Evolutionary conservation across 495 filamentous ascomycete species (phyloP).

Genomic region (Aspergillus homomorphus): DNA sequence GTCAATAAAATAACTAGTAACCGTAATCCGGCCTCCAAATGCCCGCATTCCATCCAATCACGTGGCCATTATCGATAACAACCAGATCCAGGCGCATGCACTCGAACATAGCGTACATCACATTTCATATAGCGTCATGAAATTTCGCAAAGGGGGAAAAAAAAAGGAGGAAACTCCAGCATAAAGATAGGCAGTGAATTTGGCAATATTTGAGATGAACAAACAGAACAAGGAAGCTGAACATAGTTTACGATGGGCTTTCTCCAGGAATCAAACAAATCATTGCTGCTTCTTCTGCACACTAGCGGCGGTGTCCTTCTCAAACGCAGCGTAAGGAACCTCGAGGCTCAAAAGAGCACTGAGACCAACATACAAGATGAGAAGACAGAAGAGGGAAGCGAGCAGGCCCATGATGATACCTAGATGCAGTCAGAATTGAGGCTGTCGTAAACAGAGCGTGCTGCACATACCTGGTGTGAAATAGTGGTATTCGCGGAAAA

Average conservation of each 20-base stretch:
- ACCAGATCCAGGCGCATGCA: neutral
- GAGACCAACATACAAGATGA: constrained; percentile 75
- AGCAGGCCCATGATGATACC: constrained; percentile 82
- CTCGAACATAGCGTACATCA: neutral
- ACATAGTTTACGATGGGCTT: neutral
- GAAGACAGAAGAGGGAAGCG: constrained; percentile 62
- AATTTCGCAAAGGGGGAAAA: neutral
- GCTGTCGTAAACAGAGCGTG: neutral
- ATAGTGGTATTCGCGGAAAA: constrained; percentile 92
- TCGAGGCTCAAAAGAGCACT: constrained; percentile 73
- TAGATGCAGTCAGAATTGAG: constrained; percentile 28
- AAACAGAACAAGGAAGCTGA: neutral
- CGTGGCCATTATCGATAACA: neutral
- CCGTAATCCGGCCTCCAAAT: neutral
- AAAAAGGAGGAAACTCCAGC: neutral
- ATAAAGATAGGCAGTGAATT: neutral
- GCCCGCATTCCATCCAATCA: too few relatives aligned
- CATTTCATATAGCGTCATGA: neutral
- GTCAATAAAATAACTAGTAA: neutral
- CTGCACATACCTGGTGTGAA: constrained; percentile 63
- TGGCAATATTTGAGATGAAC: neutral
- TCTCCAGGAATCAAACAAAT: constrained; percentile 13
- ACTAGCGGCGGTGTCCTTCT: constrained; percentile 86
- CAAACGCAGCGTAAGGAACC: constrained; percentile 90
- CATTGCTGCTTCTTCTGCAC: constrained; percentile 81